These are phyloP conservation scores for Rosa multiflora DNA, from an alignment of 306 rosid genomes.

Conservation along the genomic window DNA sequence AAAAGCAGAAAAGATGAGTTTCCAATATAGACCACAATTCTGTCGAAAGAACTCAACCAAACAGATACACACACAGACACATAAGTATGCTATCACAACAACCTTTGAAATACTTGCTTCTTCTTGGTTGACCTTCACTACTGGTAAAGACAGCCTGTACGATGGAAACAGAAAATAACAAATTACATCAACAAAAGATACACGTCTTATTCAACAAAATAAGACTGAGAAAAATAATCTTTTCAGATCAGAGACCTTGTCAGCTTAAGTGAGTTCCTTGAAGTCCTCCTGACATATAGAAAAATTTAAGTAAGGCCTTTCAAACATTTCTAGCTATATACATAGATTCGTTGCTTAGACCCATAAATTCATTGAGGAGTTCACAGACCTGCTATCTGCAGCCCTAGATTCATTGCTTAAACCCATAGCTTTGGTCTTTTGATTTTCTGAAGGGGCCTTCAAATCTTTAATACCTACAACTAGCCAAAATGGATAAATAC, in stretches of 20 bases:
- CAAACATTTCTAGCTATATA: slow-evolving; percentile 8
- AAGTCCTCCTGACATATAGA: slow-evolving; percentile 46
- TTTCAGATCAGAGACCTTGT: slow-evolving; percentile 45
- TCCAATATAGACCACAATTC: slow-evolving; percentile 17
- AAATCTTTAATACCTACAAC: slow-evolving; percentile 28
- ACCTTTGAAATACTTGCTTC: slow-evolving; percentile 53
- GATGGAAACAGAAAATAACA: slow-evolving; percentile 17
- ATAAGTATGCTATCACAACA: slow-evolving; percentile 9
- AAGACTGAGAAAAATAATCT: neutral
- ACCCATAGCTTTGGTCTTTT: slow-evolving; percentile 35
- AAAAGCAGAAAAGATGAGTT: slow-evolving; percentile 19
- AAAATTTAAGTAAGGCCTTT: slow-evolving; percentile 6
- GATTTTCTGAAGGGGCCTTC: slow-evolving; percentile 39
- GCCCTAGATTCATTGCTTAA: slow-evolving; percentile 38
- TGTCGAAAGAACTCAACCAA: slow-evolving; percentile 1
- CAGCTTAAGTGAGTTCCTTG: slow-evolving; percentile 40
- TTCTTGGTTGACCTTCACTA: slow-evolving; percentile 45
- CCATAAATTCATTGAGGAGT: neutral
- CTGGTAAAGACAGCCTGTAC: slow-evolving; percentile 75
- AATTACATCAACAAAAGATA: slow-evolving; percentile 28
- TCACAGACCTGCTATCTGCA: slow-evolving; percentile 59
- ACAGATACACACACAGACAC: neutral
- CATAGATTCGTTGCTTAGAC: neutral
- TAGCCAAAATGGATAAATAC: slow-evolving; percentile 12
- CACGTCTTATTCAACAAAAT: slow-evolving; percentile 22